phyloP scores from a whole-genome alignment of 352 stramenopile species.

The Phytophthora pluvialis region DNA sequence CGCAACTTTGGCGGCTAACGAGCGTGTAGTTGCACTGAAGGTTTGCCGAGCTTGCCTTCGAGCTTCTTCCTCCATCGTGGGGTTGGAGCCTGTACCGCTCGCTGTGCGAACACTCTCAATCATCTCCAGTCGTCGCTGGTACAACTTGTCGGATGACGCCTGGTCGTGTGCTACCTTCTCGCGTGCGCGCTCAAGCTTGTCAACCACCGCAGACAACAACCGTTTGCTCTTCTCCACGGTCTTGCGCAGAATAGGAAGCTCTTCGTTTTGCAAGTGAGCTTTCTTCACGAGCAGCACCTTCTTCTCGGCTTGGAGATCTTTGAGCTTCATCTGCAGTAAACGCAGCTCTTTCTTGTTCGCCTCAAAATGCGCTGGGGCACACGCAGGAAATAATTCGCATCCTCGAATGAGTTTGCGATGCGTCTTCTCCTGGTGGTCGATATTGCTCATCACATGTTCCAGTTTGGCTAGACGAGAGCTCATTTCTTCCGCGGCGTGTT shows the following conservation, averaged over 20 bases:
- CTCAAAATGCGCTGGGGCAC: conserved; percentile 64
- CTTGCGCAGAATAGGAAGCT: conserved; percentile 59
- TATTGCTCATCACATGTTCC: conserved; percentile 61
- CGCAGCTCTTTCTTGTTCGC: conserved; percentile 72
- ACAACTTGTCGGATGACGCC: conserved; percentile 69
- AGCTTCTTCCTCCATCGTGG: conserved; percentile 32
- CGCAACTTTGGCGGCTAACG: conserved; percentile 71
- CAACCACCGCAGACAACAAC: conserved; percentile 66
- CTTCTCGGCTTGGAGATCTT: conserved; percentile 72
- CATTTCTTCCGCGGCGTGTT: conserved; percentile 80
- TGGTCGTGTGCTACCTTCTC: conserved; percentile 77
- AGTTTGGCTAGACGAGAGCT: conserved; percentile 68
- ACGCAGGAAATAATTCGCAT: conserved; percentile 71
- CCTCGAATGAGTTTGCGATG: conserved; percentile 70
- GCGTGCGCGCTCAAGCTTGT: conserved; percentile 65
- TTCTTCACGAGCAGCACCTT: conserved; percentile 74
- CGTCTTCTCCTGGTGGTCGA: conserved; percentile 77
- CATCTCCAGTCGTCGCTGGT: conserved; percentile 73
- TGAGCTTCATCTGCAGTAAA: conserved; percentile 73
- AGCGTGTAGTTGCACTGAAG: conserved; percentile 51
- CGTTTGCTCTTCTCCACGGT: conserved; percentile 67
- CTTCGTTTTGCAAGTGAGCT: conserved; percentile 57
- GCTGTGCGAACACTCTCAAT: conserved; percentile 66
- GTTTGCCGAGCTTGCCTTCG: conserved; percentile 35
- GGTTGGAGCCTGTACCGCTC: conserved; percentile 18